phyloP scores from a whole-genome alignment of 345 rosid genomes.

The Draba incana region DNA sequence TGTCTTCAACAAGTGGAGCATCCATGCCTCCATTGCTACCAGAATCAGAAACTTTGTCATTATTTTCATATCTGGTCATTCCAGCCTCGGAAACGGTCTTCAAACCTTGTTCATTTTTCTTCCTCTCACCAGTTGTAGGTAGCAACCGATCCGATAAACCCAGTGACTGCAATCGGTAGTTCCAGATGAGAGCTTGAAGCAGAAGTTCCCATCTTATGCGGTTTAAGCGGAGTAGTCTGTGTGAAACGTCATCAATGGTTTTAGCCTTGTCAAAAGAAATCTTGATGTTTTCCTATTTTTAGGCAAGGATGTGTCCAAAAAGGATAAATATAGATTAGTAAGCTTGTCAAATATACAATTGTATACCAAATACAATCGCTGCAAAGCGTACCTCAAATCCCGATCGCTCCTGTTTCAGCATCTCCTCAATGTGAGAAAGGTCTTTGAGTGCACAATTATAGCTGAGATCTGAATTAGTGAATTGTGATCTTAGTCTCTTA shows the following conservation, averaged over 20 bases:
- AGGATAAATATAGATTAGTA: constrained; percentile 23
- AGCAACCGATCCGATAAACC: constrained; percentile 52
- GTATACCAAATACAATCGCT: constrained; percentile 4
- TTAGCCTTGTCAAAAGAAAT: constrained; percentile 50
- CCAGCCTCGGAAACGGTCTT: constrained; percentile 37
- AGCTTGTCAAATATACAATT: constrained; percentile 22
- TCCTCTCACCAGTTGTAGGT: constrained; percentile 42
- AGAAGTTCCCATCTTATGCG: constrained; percentile 76
- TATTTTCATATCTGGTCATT: constrained; percentile 35
- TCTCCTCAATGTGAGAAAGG: constrained; percentile 63
- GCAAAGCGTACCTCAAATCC: constrained; percentile 68
- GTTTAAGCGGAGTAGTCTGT: constrained; percentile 64
- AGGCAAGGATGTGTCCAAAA: constrained; percentile 20
- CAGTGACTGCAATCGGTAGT: constrained; percentile 68
- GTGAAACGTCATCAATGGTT: constrained; percentile 46
- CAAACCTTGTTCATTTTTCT: constrained; percentile 40
- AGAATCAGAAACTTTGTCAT: constrained; percentile 35
- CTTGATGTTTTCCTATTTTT: constrained; percentile 50
- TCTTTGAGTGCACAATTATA: constrained; percentile 50
- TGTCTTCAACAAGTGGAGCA: constrained; percentile 29
- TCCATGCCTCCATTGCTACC: constrained; percentile 40
- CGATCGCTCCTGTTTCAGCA: constrained; percentile 62
- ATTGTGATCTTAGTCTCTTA: constrained; percentile 52
- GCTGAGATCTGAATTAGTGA: constrained; percentile 50
- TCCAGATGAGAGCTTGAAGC: constrained; percentile 79